Evolutionary conservation across 1,284 basidiomycete genomes (phyloP), one percentile per base, ranked within the genome.

Genomic region (Somion occarium): DNA sequence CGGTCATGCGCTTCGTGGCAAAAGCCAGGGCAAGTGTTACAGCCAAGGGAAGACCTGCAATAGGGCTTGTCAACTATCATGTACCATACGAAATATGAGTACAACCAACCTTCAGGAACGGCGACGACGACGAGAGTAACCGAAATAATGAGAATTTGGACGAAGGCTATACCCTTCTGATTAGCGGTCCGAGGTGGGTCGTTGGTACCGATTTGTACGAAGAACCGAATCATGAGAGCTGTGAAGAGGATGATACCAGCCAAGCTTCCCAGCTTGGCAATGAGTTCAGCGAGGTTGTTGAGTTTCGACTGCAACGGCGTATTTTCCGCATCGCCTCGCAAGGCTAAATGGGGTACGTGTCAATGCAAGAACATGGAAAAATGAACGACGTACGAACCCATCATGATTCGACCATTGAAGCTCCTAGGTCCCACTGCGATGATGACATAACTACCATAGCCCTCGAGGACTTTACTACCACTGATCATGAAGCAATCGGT

Each of bases 71-170:
- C n/a, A n/a, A n/a, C n/a, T n/a, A n/a, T n/a, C n/a, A n/a, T n/a
- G n/a, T 39, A 9, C 38, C 52, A 30, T 30, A 11, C n/a, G 13
- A 24, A 45, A 38, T 44, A 44, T n/a, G 38, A 54, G 46, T 24
- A 7, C 24, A 52, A 62, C 69, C 46, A 53, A 80, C 87, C 91
- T 83, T 98, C 95, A 34, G 96, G 97, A 37, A 99, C 94, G 43
- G 96, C 96, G 57, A 98, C 93, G 59, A 99, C 97, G 44, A 99
- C 81, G 51, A 99, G 73, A 15, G 96, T 98, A 53, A 99, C 94
- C 2, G 95, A 76, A 51, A 98, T 97, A 63, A 98, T 95, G 46
- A 98, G 79, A 54, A 97, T 95, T 58, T 97, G 82, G 49, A 96
- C 91, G 61, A 99, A 99, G 1, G 84, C 80, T 59, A 97, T 86